Evolutionary conservation across 1,284 basidiomycete species (phyloP).

Genomic region (Puccinia coronata): DNA sequence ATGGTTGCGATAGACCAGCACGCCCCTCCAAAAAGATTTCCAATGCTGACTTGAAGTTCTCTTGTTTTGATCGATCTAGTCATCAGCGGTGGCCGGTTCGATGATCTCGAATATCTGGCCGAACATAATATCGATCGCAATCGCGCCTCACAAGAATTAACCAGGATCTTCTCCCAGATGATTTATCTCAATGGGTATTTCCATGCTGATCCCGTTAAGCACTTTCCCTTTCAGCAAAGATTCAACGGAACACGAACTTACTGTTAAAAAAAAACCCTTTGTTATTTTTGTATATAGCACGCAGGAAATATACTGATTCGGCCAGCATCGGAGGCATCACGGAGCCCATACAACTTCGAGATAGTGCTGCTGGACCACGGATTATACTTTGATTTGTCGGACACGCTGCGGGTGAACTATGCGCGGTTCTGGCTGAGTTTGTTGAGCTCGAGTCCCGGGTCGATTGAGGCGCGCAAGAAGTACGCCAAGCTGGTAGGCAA

Average conservation of each 20-base stretch:
- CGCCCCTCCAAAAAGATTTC: not conserved
- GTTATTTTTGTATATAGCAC: conserved; percentile 54
- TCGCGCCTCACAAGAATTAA: conserved; percentile 77
- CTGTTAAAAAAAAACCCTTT: no score
- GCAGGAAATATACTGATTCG: conserved; percentile 86
- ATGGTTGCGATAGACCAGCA: not conserved
- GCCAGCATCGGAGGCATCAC: conserved; percentile 67
- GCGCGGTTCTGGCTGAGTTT: conserved; percentile 77
- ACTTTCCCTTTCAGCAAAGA: not conserved
- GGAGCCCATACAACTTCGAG: conserved; percentile 88
- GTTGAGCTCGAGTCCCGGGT: conserved; percentile 67
- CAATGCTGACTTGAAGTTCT: not conserved
- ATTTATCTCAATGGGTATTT: conserved; percentile 85
- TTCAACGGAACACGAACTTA: not conserved
- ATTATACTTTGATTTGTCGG: conserved; percentile 84
- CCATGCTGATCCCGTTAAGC: conserved; percentile 54
- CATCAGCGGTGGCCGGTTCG: conserved; percentile 80
- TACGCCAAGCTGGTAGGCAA: conserved; percentile 84
- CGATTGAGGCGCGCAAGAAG: conserved; percentile 70
- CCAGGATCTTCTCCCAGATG: conserved; percentile 84
- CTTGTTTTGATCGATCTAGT: conserved; percentile 53
- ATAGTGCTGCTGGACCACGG: conserved; percentile 87
- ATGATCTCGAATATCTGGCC: conserved; percentile 82
- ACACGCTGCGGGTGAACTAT: conserved; percentile 70
- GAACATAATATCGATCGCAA: conserved; percentile 87